Conservation (phyloP, 345 rosid genomes). For the Eucalyptus sideroxylon region DNA sequence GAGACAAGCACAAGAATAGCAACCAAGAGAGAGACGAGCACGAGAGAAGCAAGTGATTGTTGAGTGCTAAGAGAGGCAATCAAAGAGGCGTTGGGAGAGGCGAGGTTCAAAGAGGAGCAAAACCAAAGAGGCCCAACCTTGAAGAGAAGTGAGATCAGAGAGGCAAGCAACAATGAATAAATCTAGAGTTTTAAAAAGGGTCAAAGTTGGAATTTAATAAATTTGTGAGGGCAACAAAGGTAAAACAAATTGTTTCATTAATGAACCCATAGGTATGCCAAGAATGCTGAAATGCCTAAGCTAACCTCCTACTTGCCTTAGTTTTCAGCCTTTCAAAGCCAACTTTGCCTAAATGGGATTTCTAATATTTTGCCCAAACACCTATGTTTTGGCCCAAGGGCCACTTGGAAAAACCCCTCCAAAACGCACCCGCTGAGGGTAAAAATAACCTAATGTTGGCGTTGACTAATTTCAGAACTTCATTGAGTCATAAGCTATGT, state of each 20-base stretch:
- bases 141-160: no score
- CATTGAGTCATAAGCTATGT: background rate
- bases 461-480: background rate
- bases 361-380: background rate
- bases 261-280: no score
- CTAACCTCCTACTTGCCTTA: no score
- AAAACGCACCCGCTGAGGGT: background rate
- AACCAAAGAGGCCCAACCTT: no score
- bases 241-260: no score
- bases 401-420: background rate
- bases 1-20: background rate
- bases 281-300: no score
- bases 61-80: background rate
- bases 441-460: background rate
- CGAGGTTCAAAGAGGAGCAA: accelerated
- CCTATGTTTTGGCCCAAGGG: background rate
- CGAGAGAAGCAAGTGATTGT: background rate
- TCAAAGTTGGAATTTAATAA: no score
- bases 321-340: no score
- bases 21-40: background rate
- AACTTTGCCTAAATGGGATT: no score
- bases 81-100: background rate
- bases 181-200: no score
- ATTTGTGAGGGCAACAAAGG: no score
- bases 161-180: no score